These are phyloP conservation scores for Eucalyptus fibrosa DNA, from an alignment of 345 rosid genomes.

Conservation along the genomic window DNA sequence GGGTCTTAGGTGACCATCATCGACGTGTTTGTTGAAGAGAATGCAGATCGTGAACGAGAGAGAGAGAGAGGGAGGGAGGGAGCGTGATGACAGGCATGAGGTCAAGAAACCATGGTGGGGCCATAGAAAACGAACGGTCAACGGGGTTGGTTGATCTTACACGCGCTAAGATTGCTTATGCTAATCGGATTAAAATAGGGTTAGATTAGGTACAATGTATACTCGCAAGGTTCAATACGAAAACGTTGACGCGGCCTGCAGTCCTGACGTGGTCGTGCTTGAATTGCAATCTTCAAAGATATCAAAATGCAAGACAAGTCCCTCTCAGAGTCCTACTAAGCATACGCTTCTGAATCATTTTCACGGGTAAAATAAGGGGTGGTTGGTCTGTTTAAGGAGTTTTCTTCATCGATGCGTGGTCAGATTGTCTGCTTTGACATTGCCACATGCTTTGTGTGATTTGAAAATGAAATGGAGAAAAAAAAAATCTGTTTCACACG, in stretches of 20 bases:
- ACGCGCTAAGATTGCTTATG: background rate
- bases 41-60: background rate
- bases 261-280: background rate
- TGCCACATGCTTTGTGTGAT: background rate
- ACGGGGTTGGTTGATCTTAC: background rate
- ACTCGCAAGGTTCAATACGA: background rate
- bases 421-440: background rate
- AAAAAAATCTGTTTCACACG: background rate
- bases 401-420: background rate
- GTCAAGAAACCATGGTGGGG: background rate
- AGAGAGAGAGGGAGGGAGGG: background rate
- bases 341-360: background rate
- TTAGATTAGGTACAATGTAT: background rate
- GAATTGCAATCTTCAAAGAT: background rate
- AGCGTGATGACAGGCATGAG: background rate
- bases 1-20: background rate
- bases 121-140: background rate
- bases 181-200: background rate
- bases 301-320: background rate
- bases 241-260: background rate
- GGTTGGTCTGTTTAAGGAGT: background rate
- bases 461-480: background rate
- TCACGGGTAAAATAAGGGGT: background rate
- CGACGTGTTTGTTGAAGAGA: background rate
- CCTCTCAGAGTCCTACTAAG: background rate